phyloP scores from a whole-genome alignment of 345 rosid species.

The Eucalyptus melliodora region DNA sequence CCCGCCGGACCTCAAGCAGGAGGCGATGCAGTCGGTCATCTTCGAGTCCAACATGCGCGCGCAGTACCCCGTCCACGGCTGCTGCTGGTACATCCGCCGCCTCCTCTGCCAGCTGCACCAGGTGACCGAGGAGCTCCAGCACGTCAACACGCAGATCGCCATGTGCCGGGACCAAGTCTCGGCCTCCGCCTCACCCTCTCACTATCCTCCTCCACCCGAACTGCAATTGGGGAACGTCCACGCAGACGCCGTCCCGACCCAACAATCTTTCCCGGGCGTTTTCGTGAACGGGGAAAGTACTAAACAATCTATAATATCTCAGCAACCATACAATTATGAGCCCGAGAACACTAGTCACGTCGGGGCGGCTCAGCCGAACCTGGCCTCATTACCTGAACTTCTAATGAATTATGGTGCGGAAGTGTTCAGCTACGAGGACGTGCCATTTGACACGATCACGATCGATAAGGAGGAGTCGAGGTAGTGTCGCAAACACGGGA shows the following conservation, averaged over 20 bases:
- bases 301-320: not conserved
- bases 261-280: not conserved
- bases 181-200: not conserved
- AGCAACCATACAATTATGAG: not conserved
- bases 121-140: slow-evolving; percentile 3
- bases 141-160: slow-evolving; percentile 8
- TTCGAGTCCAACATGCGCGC: slow-evolving; percentile 25
- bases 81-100: slow-evolving; percentile 9
- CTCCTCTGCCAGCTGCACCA: slow-evolving; percentile 13
- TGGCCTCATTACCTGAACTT: not conserved
- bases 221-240: not conserved
- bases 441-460: not conserved
- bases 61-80: slow-evolving; percentile 27
- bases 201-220: not conserved
- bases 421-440: not conserved
- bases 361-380: not conserved
- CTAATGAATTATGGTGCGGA: not conserved
- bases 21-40: slow-evolving; percentile 21
- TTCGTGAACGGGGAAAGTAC: not conserved
- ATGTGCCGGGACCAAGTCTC: not conserved
- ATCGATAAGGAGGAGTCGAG: not conserved
- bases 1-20: not conserved
- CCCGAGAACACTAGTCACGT: not conserved
- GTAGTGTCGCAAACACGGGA: not conserved
- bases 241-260: not conserved